These are phyloP conservation scores for Diaporthe citri DNA, from an alignment of 2,329 filamentous ascomycete species.

Conservation along the genomic window DNA sequence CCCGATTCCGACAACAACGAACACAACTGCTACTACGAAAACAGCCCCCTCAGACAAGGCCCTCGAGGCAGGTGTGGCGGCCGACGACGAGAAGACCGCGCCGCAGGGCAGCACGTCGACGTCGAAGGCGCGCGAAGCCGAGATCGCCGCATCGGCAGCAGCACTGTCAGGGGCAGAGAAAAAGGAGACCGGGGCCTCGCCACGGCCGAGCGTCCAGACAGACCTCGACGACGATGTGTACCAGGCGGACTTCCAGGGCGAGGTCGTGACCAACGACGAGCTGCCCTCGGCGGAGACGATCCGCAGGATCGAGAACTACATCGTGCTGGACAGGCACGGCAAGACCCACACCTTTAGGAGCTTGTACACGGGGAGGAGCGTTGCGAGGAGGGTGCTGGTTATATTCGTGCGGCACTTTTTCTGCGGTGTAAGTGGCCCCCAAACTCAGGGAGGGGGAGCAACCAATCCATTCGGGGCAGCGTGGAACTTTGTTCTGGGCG, in stretches of 20 bases:
- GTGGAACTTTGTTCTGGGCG: background rate
- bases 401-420: constrained; percentile 86
- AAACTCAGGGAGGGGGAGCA: background rate
- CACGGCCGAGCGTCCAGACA: constrained; percentile 33
- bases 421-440: constrained; percentile 74
- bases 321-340: constrained; percentile 72
- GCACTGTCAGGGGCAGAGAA: constrained; percentile 25
- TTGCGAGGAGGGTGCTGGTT: constrained; percentile 70
- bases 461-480: too few relatives aligned
- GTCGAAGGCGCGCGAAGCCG: background rate
- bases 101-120: constrained; percentile 15
- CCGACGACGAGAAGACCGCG: constrained; percentile 6
- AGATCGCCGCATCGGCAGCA: constrained; percentile 21
- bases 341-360: constrained; percentile 72
- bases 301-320: constrained; percentile 64
- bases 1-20: background rate
- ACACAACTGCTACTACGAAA: too few relatives aligned
- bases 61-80: background rate
- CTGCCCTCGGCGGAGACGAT: constrained; percentile 64
- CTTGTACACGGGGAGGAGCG: constrained; percentile 69
- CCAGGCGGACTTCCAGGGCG: constrained; percentile 65
- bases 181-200: constrained; percentile 25
- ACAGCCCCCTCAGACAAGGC: background rate
- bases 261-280: constrained; percentile 67
- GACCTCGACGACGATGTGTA: constrained; percentile 43